Evolutionary conservation across 495 filamentous ascomycete genomes (phyloP).

Genomic region (Tuber borchii): DNA sequence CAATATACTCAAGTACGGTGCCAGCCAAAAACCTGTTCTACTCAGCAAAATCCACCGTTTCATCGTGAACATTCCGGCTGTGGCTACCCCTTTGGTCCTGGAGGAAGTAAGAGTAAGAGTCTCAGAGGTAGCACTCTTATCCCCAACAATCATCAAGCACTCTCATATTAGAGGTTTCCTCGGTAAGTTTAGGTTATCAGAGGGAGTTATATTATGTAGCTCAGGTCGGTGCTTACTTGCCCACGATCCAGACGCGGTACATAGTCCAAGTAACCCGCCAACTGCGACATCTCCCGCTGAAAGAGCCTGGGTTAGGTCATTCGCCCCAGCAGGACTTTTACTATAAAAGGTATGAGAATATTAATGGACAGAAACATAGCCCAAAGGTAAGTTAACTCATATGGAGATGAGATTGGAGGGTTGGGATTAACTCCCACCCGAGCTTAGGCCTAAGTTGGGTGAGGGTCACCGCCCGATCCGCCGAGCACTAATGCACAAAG

Average conservation of each 20-base stretch:
- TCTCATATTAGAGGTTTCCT: not conserved
- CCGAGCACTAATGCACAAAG: no score
- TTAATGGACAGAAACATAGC: not conserved
- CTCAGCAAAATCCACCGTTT: not conserved
- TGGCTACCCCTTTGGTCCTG: not conserved
- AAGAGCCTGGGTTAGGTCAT: not conserved
- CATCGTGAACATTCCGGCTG: not conserved
- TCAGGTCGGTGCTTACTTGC: not conserved
- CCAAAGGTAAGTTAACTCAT: no score
- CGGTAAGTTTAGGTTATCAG: not conserved
- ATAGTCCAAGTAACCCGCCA: not conserved
- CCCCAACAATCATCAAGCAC: not conserved
- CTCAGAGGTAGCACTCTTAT: not conserved
- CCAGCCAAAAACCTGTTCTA: not conserved
- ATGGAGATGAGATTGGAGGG: not conserved
- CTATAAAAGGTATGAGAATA: not conserved
- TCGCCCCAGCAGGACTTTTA: not conserved
- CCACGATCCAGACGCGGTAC: no score
- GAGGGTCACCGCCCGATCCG: no score
- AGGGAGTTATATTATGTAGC: not conserved
- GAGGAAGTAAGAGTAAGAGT: not conserved
- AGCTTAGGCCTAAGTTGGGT: not conserved
- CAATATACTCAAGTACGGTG: no score
- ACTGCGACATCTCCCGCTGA: not conserved
- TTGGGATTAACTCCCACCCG: not conserved